Evolutionary conservation across 495 filamentous ascomycete species (phyloP).

Genomic region (Oidiodendron maius): DNA sequence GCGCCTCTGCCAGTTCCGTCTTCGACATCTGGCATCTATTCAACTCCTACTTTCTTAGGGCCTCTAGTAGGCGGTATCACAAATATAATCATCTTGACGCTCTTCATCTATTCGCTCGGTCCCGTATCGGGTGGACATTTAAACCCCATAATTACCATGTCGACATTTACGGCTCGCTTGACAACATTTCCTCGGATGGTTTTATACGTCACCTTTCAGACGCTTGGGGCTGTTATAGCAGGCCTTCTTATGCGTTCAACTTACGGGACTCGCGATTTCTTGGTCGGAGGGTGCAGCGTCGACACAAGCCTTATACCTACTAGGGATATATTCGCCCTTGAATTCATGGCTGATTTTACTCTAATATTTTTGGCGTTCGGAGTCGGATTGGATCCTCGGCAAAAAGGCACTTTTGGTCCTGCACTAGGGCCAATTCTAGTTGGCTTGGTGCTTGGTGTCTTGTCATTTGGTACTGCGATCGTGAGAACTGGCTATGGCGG

Average conservation of each 20-base stretch:
- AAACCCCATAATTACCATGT: conserved; percentile 45
- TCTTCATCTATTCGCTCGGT: conserved; percentile 46
- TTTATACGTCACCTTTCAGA: conserved; percentile 38
- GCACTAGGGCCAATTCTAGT: conserved; percentile 51
- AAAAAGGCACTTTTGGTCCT: conserved; percentile 45
- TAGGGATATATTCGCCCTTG: conserved; percentile 35
- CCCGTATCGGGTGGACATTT: conserved; percentile 46
- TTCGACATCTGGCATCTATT: no score
- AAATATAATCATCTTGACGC: conserved; percentile 32
- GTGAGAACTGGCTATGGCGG: conserved; percentile 40
- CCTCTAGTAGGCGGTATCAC: no score
- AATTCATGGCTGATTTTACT: conserved; percentile 36
- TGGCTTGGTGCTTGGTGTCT: conserved; percentile 40
- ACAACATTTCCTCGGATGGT: conserved; percentile 40
- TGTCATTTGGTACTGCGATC: conserved; percentile 38
- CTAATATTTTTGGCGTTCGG: conserved; percentile 39
- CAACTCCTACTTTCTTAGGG: no score
- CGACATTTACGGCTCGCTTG: conserved; percentile 44
- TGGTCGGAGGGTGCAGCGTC: conserved; percentile 31
- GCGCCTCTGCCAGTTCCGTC: no score
- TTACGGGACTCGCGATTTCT: conserved; percentile 25
- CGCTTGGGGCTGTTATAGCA: conserved; percentile 36
- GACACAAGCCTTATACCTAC: conserved; percentile 16
- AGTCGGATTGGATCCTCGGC: conserved; percentile 52
- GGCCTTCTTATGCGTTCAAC: conserved; percentile 33